phyloP scores from a whole-genome alignment of 805 yeast species.

The Suhomyces emberorum region DNA sequence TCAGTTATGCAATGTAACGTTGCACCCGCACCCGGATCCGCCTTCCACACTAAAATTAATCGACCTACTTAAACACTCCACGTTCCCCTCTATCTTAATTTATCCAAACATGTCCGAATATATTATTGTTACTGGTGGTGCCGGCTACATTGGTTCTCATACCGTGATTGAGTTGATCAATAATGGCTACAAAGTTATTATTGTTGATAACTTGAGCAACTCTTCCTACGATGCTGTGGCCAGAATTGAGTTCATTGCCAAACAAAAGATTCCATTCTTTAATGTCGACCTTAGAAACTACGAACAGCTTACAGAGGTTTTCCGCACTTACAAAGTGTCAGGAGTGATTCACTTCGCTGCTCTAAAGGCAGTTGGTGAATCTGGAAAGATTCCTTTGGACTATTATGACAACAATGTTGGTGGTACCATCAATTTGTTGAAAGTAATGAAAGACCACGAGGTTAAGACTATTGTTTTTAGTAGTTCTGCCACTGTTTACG shows the following conservation, averaged over 20 bases:
- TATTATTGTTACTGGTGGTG: conserved; percentile 79
- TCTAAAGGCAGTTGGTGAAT: conserved; percentile 79
- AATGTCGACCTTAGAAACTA: conserved; percentile 54
- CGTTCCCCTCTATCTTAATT: too few relatives aligned
- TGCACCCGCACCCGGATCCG: too few relatives aligned
- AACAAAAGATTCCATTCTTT: conserved; percentile 50
- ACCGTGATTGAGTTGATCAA: conserved; percentile 62
- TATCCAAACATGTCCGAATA: conserved; percentile 22
- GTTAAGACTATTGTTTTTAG: conserved; percentile 64
- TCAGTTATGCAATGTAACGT: too few relatives aligned
- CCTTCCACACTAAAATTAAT: background rate
- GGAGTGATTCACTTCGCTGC: conserved; percentile 81
- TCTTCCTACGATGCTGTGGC: conserved; percentile 65
- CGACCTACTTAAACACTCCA: background rate
- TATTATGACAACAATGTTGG: conserved; percentile 67
- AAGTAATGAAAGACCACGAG: conserved; percentile 44
- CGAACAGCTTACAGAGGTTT: conserved; percentile 46
- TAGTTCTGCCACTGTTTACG: conserved; percentile 81
- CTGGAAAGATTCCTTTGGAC: conserved; percentile 60
- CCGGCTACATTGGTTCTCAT: conserved; percentile 85
- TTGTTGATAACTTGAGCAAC: conserved; percentile 67
- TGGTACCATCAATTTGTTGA: conserved; percentile 60
- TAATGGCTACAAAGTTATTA: conserved; percentile 65
- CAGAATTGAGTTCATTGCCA: conserved; percentile 55
- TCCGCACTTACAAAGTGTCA: conserved; percentile 45